These are phyloP conservation scores for Sclerotinia minor DNA, from an alignment of 2,329 filamentous ascomycete species.

Conservation along the genomic window DNA sequence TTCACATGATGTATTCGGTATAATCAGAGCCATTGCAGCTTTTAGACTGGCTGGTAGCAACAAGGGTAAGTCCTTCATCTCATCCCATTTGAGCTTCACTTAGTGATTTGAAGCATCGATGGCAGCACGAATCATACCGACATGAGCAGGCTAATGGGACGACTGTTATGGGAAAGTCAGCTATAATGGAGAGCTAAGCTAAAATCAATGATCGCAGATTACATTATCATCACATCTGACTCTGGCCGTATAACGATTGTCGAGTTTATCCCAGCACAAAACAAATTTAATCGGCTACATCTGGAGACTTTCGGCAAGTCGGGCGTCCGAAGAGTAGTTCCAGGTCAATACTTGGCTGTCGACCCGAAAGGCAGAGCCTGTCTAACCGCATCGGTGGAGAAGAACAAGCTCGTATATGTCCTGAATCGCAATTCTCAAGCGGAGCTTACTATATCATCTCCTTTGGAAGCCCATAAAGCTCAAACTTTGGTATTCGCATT, in stretches of 20 bases:
- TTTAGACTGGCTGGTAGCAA: conserved; percentile 91
- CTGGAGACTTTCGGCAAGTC: conserved; percentile 99
- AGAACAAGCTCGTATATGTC: conserved; percentile 99
- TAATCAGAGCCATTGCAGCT: conserved; percentile 83
- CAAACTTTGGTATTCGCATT: conserved; percentile 88
- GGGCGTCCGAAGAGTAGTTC: conserved; percentile 86
- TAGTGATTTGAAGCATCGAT: conserved; percentile 70
- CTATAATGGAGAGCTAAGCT: conserved; percentile 33
- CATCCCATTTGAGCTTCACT: conserved; percentile 54
- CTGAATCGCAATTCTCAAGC: conserved; percentile 93
- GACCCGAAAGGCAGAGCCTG: conserved; percentile 96
- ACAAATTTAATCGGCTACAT: conserved; percentile 85
- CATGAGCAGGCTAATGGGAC: conserved; percentile 36
- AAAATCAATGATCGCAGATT: conserved; percentile 61
- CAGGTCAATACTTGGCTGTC: conserved; percentile 92
- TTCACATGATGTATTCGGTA: conserved; percentile 93
- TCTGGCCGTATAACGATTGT: conserved; percentile 93
- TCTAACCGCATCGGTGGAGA: conserved; percentile 90
- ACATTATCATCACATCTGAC: conserved; percentile 92
- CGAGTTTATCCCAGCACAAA: conserved; percentile 84
- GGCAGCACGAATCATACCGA: conserved; percentile 47
- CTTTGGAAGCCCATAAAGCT: conserved; percentile 91
- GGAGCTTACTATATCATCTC: conserved; percentile 94
- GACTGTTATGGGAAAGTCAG: conserved; percentile 27
- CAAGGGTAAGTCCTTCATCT: conserved; percentile 74